A percentile compares a stretch with the other conserved stretches of the same genome.
These are phyloP conservation scores for Clonostachys byssicola DNA, from an alignment of 2,329 filamentous ascomycete species.

Conservation along the genomic window DNA sequence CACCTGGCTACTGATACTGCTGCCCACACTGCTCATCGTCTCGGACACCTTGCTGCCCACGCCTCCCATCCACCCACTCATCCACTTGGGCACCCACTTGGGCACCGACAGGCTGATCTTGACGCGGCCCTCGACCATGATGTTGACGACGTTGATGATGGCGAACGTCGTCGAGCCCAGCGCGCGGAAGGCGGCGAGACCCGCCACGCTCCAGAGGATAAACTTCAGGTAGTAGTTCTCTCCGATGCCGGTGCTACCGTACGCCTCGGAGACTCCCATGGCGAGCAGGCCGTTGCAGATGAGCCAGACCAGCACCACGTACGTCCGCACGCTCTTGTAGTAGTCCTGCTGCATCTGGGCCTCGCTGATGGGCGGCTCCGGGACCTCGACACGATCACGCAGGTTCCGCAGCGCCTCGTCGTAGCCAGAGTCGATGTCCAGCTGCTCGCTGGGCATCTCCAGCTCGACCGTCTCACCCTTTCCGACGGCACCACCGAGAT, in stretches of 20 bases:
- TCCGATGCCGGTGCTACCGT: conserved; percentile 65
- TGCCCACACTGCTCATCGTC: conserved; percentile 44
- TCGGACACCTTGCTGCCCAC: conserved; percentile 37
- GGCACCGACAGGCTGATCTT: conserved; percentile 51
- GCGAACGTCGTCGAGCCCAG: conserved; percentile 79
- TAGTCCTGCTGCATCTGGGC: conserved; percentile 94
- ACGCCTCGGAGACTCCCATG: conserved; percentile 89
- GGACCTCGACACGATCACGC: conserved; percentile 84
- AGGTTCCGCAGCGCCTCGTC: conserved; percentile 96
- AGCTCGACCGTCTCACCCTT: conserved; percentile 82
- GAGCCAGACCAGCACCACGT: conserved; percentile 97
- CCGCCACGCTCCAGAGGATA: conserved; percentile 88
- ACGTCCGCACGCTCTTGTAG: conserved; percentile 94
- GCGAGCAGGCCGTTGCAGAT: conserved; percentile 85
- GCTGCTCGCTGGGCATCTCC: conserved; percentile 96
- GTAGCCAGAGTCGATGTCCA: conserved; percentile 97
- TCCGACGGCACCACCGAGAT: conserved; percentile 80
- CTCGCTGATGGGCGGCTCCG: conserved; percentile 57
- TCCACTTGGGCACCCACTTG: conserved; percentile 46
- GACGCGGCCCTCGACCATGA: conserved; percentile 81
- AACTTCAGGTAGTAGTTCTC: conserved; percentile 89
- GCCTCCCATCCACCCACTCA: conserved; percentile 36
- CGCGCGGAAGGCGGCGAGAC: conserved; percentile 82
- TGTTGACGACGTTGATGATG: conserved; percentile 78
- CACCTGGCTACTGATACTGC: conserved; percentile 25